Conservation (phyloP, 768 basidiomycete genomes). For the Mycena alexandri region DNA sequence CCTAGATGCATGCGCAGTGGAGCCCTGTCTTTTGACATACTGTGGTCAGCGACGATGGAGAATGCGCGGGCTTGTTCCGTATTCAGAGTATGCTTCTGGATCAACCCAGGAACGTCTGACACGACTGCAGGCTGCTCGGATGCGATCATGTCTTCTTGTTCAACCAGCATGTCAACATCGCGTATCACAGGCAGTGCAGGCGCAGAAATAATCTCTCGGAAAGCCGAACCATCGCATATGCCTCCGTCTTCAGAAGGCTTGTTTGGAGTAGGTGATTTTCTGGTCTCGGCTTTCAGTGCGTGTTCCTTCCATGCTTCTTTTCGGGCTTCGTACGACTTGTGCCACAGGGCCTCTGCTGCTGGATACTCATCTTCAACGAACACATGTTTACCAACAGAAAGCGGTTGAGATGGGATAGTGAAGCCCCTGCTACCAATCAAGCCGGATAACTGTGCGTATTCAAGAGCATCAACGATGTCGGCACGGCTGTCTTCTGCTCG, state of each 20-base stretch:
- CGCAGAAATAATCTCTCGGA: not conserved
- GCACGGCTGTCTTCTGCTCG: not conserved
- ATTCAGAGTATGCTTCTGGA: constrained; percentile 47
- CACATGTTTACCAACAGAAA: not conserved
- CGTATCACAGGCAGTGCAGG: not conserved
- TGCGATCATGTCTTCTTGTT: too few species aligned
- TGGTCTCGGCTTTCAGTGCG: not conserved
- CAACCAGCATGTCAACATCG: not conserved
- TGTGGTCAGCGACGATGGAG: constrained; percentile 51
- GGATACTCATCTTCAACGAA: not conserved
- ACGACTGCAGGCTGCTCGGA: not conserved
- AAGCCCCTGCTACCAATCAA: not conserved
- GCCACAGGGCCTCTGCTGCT: too few species aligned
- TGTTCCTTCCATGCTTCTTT: not conserved
- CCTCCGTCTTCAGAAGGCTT: too few species aligned
- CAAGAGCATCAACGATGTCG: not conserved
- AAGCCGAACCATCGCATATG: not conserved
- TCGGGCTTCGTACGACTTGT: not conserved
- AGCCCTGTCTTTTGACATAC: constrained; percentile 25
- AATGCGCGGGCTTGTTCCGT: constrained; percentile 48
- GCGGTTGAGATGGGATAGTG: too few species aligned
- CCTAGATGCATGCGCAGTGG: constrained; percentile 50
- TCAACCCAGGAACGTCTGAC: not conserved
- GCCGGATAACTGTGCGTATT: not conserved
- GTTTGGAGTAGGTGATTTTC: not conserved